phyloP scores from a whole-genome alignment of 495 filamentous ascomycete species.

The Recurvomyces mirabilis region DNA sequence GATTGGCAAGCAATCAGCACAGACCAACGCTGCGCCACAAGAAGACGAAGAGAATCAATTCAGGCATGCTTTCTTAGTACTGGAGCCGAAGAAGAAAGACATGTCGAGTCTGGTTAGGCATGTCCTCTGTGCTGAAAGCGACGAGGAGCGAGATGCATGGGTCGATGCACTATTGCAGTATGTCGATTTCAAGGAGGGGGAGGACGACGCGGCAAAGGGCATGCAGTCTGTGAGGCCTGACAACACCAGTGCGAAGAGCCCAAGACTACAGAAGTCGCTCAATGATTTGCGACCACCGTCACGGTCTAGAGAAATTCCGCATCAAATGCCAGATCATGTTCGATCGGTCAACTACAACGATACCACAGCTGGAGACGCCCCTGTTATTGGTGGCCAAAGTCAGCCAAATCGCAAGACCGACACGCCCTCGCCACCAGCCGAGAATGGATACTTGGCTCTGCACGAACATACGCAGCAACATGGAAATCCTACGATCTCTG shows the following conservation, averaged over 20 bases:
- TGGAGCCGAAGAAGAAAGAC: slow-evolving; percentile 96
- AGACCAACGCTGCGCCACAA: slow-evolving; percentile 25
- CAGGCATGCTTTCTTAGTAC: slow-evolving; percentile 85
- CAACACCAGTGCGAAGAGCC: slow-evolving; percentile 10
- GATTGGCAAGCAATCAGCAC: slow-evolving; percentile 68
- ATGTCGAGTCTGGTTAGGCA: slow-evolving; percentile 82
- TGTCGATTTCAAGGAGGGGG: slow-evolving; percentile 57
- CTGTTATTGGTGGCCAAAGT: slow-evolving; percentile 41
- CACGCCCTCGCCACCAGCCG: slow-evolving; percentile 34
- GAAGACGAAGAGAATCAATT: slow-evolving; percentile 87
- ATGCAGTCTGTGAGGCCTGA: slow-evolving; percentile 6
- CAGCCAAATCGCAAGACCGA: slow-evolving; percentile 23
- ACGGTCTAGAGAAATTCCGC: neutral
- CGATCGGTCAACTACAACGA: slow-evolving; percentile 79
- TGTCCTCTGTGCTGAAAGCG: slow-evolving; percentile 89
- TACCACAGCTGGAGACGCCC: slow-evolving; percentile 61
- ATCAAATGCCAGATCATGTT: slow-evolving; percentile 39
- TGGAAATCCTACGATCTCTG: slow-evolving; percentile 53
- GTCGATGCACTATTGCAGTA: slow-evolving; percentile 81
- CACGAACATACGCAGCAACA: slow-evolving; percentile 6
- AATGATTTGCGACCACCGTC: slow-evolving; percentile 15
- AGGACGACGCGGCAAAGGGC: slow-evolving; percentile 9
- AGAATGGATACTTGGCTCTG: slow-evolving; percentile 12
- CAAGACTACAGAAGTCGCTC: slow-evolving; percentile 16
- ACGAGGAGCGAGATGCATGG: slow-evolving; percentile 86